Base-by-base conservation (phyloP, 352 stramenopile species). In the Elongisporangium undulatum region DNA sequence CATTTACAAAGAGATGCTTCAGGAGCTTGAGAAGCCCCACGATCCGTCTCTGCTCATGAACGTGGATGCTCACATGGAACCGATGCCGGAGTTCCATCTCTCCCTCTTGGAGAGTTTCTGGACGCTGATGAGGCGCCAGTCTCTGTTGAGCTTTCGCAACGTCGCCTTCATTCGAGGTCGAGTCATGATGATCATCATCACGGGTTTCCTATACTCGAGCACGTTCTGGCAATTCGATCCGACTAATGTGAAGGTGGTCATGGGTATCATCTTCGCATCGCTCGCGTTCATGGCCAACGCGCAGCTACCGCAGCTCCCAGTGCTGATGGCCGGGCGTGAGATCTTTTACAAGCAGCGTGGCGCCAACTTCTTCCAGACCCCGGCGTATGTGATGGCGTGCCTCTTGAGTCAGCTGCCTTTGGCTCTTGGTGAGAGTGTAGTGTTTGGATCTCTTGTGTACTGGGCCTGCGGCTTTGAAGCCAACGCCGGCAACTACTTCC, bases 371-470 rank as follows among this genome's bases (percentile, higher is more conserved):
- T 92, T 81, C 54, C 71, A 69, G 7, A 59, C 77, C 16, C 71
- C 71, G 5, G 73, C 77, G 13, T 94, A 87, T 58, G 68, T 88
- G 38, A 51, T 92, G 48, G 77, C 63, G 10, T 55, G 34, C 5
- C 51, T 51, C 17, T 29, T 75, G 16, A 66, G 57, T 49, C 41
- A 62, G 10, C 53, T 79, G 10, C 61, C 74, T 45, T 57, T 79
- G 58, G 54, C 55, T 56, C 16, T 78, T 4, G 56, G 79, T 34
- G 85, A 94, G 66, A 67, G 69, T 5, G 50, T 91, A 6, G 56
- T 87, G 13, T 94, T 92, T 72, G 85, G 79, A 4, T 77, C 72
- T 1, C 62, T 92, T 56, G 59, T 90, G 6, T 94, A 92, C 58
- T 94, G 75, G 67, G 77, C 88, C 58, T 74, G 86, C 48, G 85